Evolutionary conservation across 371 early-diverging fungal species (phyloP), one percentile per base, ranked within the genome.

Genomic region (Coemansia sp.): DNA sequence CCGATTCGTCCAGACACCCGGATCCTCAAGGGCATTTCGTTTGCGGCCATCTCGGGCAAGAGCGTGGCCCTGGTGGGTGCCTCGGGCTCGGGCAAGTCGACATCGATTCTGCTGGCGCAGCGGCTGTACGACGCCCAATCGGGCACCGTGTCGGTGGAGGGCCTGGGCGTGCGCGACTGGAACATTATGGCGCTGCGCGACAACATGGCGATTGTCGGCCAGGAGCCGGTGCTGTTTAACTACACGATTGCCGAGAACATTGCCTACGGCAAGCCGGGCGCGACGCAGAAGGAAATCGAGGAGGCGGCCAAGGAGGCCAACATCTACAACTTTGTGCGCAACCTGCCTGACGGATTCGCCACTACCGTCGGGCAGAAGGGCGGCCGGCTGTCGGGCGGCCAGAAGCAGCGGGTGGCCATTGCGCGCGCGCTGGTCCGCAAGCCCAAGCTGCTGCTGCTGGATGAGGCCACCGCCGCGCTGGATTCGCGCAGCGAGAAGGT

Each of bases 11-110:
- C 86, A 1, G 82, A 90, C 58, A 83, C 87, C 32, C 66, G 74
- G 4, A 92, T 93, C 64, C 76, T 96, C 59, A 81, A 89, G 55
- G 86, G 84, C 61, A 84, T 96, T 30, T 85, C 82, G 57, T 89
- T 98, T 64, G 83, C 82, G 13, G 87, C 98, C 7, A 86, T 88
- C 10, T 80, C 87, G 2, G 97, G 98, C 26, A 82, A 85, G 40
- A 92, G 87, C 67, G 86, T 93, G 4, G 99, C 95, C 0, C 83
- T 98, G 76, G 98, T 97, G 0, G 99, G 99, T 0, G 90, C 92
- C 2, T 88, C 88, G 76, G 98, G 98, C 4, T 93, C 93, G 65
- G 98, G 90, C 55, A 91, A 93, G 81, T 90, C 91, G 0, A 94
- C 96, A 0, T 85, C 87, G 9, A 85, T 94, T 68, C 88, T 87